Conservation (phyloP, 108 stramenopile genomes). For the Conticribra weissflogii region DNA sequence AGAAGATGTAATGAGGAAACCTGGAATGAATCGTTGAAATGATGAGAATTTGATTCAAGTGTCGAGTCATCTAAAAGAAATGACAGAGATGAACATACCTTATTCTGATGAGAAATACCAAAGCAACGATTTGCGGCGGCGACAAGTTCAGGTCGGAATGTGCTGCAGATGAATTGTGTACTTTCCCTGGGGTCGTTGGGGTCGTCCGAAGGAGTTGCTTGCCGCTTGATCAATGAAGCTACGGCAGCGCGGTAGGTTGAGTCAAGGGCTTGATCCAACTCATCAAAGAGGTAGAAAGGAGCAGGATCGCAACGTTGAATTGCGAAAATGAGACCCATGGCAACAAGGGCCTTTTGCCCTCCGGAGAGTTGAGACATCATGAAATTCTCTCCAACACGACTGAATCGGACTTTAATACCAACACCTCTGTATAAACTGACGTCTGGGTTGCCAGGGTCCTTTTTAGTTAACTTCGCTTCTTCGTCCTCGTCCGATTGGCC, state of each 20-base stretch:
- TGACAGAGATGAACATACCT: conserved; percentile 33
- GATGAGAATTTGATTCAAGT: no score
- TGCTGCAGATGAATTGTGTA: conserved; percentile 99
- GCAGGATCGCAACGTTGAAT: conserved; percentile 99
- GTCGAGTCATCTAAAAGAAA: background rate
- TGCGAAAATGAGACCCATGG: conserved; percentile 98
- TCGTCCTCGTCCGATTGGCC: conserved; percentile 55
- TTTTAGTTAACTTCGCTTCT: conserved; percentile 52
- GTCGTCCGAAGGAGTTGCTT: conserved; percentile 88
- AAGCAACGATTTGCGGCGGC: conserved; percentile 86
- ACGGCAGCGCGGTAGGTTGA: conserved; percentile 95
- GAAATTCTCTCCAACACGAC: conserved; percentile 87
- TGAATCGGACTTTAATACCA: conserved; percentile 93
- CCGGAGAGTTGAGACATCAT: conserved; percentile 96
- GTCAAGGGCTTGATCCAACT: conserved; percentile 97
- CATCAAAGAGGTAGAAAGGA: conserved; percentile 99
- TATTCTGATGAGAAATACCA: conserved; percentile 90
- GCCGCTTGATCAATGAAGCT: conserved; percentile 93
- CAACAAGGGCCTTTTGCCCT: conserved; percentile 99
- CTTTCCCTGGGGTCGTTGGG: conserved; percentile 54
- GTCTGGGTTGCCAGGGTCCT: conserved; percentile 64
- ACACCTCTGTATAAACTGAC: conserved; percentile 91
- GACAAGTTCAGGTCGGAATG: conserved; percentile 98
- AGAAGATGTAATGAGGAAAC: conserved; percentile 78
- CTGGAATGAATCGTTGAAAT: background rate